A percentile compares a stretch with the other conserved stretches of the same genome.
Evolutionary conservation across 2,329 filamentous ascomycete genomes (phyloP).

Genomic region (Tolypocladium tundrense): DNA sequence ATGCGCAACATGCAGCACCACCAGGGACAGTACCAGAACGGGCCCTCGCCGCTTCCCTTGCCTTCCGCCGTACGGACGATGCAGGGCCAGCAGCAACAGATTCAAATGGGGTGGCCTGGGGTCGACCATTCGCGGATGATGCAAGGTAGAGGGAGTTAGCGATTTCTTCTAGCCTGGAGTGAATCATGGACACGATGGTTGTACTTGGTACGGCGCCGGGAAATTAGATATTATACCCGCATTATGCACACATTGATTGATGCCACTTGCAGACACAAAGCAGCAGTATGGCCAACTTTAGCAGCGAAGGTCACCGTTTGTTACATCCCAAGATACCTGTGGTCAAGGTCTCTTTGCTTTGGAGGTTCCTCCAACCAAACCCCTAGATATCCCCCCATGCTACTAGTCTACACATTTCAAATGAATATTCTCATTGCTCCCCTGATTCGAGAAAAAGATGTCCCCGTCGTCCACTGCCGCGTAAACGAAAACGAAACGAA

Average conservation of each 20-base stretch:
- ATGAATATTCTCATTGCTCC: neutral
- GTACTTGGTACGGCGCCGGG: neutral
- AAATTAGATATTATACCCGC: neutral
- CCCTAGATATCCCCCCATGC: neutral
- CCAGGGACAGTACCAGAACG: slow-evolving; percentile 22
- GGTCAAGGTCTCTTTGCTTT: neutral
- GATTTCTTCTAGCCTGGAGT: neutral
- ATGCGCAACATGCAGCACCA: slow-evolving; percentile 23
- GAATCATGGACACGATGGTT: neutral
- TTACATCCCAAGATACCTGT: neutral
- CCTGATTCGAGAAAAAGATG: neutral
- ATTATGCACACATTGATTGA: neutral
- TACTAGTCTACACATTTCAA: neutral
- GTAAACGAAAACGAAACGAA: neutral
- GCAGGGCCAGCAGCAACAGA: slow-evolving; percentile 14
- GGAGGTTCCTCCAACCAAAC: neutral
- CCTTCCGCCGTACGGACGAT: slow-evolving; percentile 1
- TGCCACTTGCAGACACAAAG: neutral
- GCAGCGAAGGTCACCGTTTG: neutral
- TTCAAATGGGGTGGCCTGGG: slow-evolving; percentile 31
- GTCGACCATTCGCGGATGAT: slow-evolving; percentile 35
- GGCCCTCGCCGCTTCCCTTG: slow-evolving; percentile 3
- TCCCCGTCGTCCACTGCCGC: neutral
- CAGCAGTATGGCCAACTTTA: neutral
- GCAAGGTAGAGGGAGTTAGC: slow-evolving; percentile 14